A percentile compares a stretch with the other conserved stretches of the same genome.
Conservation (phyloP, 2,329 filamentous ascomycete species). For the Penicillium polonicum region DNA sequence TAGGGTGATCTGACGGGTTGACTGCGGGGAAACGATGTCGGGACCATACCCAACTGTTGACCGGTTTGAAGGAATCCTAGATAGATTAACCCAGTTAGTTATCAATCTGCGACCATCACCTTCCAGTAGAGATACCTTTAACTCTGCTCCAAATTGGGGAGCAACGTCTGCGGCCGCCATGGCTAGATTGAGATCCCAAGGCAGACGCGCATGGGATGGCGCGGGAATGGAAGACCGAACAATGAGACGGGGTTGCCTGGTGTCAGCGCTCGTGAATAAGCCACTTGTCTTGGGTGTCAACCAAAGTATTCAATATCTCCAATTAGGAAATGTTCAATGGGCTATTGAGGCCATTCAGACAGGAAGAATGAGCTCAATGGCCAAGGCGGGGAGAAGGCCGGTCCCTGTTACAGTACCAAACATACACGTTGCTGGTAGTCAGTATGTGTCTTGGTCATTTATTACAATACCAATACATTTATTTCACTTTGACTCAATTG, state of each 20-base stretch:
- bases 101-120: not conserved
- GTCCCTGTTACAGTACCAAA: constrained; percentile 33
- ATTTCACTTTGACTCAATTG: constrained; percentile 4
- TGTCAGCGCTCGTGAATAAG: not conserved
- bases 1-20: constrained; percentile 11
- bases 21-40: constrained; percentile 18
- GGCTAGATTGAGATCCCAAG: constrained; percentile 25
- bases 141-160: constrained; percentile 87
- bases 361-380: constrained; percentile 21
- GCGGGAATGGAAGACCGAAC: constrained; percentile 4
- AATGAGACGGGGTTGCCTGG: not conserved
- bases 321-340: not conserved
- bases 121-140: constrained; percentile 66
- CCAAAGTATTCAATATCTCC: not conserved
- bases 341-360: constrained; percentile 14
- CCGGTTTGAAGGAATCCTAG: constrained; percentile 94
- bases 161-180: constrained; percentile 80
- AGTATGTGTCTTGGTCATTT: not conserved
- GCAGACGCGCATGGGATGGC: constrained; percentile 29
- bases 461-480: constrained; percentile 4
- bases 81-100: constrained; percentile 23
- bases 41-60: constrained; percentile 74
- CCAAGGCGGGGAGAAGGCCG: constrained; percentile 25
- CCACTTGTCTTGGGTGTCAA: not conserved
- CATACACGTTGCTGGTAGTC: constrained; percentile 2